Conservation (phyloP, 805 yeast genomes). For the Zygosaccharomyces pseudorouxii region DNA sequence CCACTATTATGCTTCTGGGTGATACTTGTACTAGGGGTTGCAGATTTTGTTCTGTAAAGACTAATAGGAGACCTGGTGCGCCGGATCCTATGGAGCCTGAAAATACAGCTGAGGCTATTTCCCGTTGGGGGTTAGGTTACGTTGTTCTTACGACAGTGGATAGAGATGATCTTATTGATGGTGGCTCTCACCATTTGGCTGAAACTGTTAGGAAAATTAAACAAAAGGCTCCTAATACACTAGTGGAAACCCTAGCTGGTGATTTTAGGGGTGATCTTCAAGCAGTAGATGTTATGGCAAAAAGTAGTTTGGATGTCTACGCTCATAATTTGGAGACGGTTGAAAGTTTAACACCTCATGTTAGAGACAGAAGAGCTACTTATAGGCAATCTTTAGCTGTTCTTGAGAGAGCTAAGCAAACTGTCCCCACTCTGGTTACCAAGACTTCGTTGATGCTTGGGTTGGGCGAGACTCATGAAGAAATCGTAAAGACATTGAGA, state of each 20-base stretch:
- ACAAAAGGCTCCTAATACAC: conserved; percentile 79
- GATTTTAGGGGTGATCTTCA: conserved; percentile 90
- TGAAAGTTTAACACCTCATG: conserved; percentile 88
- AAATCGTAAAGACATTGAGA: conserved; percentile 64
- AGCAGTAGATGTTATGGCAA: conserved; percentile 74
- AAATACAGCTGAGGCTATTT: conserved; percentile 94
- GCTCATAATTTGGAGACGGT: conserved; percentile 98
- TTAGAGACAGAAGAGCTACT: conserved; percentile 95
- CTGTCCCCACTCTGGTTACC: conserved; percentile 72
- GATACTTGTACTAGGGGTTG: conserved; percentile 99
- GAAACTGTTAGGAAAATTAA: conserved; percentile 83
- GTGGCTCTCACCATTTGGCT: conserved; percentile 88
- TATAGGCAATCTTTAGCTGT: conserved; percentile 83
- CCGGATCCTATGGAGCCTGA: conserved; percentile 97
- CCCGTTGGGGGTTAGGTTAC: conserved; percentile 97
- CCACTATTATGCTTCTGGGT: conserved; percentile 96
- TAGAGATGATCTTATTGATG: conserved; percentile 89
- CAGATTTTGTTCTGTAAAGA: conserved; percentile 94
- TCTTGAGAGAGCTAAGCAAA: conserved; percentile 71
- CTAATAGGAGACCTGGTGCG: conserved; percentile 78
- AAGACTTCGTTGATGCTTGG: conserved; percentile 97
- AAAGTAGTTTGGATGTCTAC: conserved; percentile 87
- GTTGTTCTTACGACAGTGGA: conserved; percentile 97
- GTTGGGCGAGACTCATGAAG: conserved; percentile 92
- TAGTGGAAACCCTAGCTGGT: conserved; percentile 91